A percentile compares a stretch with the other conserved stretches of the same genome.
These are phyloP conservation scores for Sphagnurus paluster DNA, from an alignment of 1,284 basidiomycete genomes.

Conservation along the genomic window DNA sequence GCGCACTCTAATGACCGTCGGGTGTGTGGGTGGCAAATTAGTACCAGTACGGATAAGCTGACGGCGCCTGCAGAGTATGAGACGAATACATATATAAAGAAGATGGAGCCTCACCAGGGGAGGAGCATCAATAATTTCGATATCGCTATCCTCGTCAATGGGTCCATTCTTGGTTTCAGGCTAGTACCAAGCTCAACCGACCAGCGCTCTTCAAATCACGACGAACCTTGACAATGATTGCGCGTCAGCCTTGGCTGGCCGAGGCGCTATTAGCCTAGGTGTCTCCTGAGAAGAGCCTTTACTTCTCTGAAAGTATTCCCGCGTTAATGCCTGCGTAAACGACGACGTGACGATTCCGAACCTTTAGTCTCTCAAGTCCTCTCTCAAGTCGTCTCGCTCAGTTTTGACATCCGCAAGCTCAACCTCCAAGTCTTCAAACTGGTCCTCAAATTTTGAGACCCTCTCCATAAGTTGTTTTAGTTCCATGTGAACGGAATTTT, in stretches of 20 bases:
- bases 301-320: background rate
- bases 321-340: background rate
- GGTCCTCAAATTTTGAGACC: background rate
- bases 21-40: no score
- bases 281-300: conserved; percentile 11
- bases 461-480: background rate
- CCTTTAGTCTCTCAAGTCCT: background rate
- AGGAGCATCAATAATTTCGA: background rate
- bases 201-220: background rate
- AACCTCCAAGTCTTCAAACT: background rate
- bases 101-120: background rate
- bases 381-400: background rate
- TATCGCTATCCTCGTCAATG: background rate
- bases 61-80: no score
- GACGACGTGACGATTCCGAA: background rate
- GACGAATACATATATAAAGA: no score
- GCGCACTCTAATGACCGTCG: no score
- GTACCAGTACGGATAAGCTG: no score
- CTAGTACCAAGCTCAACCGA: background rate
- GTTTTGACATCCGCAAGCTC: background rate
- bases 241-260: background rate
- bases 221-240: background rate
- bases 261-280: no score
- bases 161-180: background rate
- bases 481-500: no score